Base-by-base conservation (phyloP, 495 filamentous ascomycete genomes). In the Aspergillus sclerotiicarbonarius region DNA sequence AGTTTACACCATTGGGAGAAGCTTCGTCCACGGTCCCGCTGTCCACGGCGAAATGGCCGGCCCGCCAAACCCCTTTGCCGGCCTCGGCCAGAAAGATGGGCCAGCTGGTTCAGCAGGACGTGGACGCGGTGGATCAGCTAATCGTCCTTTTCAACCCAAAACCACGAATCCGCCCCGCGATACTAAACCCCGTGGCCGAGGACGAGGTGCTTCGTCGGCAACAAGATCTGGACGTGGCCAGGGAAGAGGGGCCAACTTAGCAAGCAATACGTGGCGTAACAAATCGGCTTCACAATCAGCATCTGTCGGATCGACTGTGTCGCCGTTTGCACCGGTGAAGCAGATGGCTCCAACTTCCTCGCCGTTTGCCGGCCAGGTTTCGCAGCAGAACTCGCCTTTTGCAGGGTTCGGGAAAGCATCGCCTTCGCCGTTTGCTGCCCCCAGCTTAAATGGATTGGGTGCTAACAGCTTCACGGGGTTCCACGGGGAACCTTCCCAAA, bases 41-140 rank as follows among this genome's bases (percentile, higher is more conserved):
- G 51, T 49, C 58, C 64, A 62, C 67, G 71, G 62, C 63, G 74
- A 63, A 56, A 77, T 77, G 75, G 67, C 73, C 57, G 67, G 63
- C 54, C 67, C 73, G 48, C 61, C 72, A 33, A 72, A 68, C 58
- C 67, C 71, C 30, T 76, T 72, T 59, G 59, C 58, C 55, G 69
- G 54, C 52, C 60, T 69, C 32, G 59, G 64, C 57, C 70, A 72
- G 56, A 67, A 60, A 60, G 66, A 66, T 62, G 71, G 64, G 41
- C 46, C 62, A 35, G 49, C 66, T 49, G 60, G 57, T 51, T 57
- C 64, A 51, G 54, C 58, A 53, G 73, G 73, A 44, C 67, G 73
- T 54, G 73, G 74, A 56, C 62, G 62, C 33, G 72, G 74, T 51
- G 64, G 64, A 59, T 29, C 49, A 4, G 37, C 63, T 8, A 57